phyloP scores from a whole-genome alignment of 2,329 filamentous ascomycete species.

The Periglandula ipomoeae region DNA sequence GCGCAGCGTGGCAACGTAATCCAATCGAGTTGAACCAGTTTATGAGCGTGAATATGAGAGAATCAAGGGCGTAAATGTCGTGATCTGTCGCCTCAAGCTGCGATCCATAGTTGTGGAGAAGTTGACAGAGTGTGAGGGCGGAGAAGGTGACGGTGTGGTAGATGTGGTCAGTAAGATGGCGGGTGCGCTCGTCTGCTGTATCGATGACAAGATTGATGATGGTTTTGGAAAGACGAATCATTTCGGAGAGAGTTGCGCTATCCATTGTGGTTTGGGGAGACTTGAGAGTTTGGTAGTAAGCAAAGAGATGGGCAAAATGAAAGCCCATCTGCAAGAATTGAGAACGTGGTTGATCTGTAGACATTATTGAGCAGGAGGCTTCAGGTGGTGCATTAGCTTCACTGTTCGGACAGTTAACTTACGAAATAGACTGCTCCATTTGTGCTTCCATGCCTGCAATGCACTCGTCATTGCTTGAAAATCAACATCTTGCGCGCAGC shows the following conservation, averaged over 20 bases:
- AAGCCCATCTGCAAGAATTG: constrained; percentile 22
- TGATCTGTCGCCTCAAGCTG: constrained; percentile 10
- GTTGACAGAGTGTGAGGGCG: constrained; percentile 15
- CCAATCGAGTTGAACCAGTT: constrained; percentile 18
- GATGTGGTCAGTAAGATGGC: constrained; percentile 20
- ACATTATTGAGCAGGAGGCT: neutral
- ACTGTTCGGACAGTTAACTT: too few species aligned
- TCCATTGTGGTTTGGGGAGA: constrained; percentile 10
- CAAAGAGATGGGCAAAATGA: constrained; percentile 18
- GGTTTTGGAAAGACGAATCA: constrained; percentile 13
- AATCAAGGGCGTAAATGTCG: constrained; percentile 11
- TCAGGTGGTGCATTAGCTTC: too few species aligned
- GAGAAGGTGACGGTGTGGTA: constrained; percentile 20
- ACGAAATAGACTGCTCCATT: constrained; percentile 16
- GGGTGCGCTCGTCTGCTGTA: constrained; percentile 18
- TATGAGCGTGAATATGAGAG: constrained; percentile 12
- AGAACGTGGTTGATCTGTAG: constrained; percentile 17
- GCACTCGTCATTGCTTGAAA: constrained; percentile 5
- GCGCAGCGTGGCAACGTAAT: constrained; percentile 15
- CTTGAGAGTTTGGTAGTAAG: constrained; percentile 15
- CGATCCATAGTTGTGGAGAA: constrained; percentile 15
- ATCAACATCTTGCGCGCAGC: constrained; percentile 7
- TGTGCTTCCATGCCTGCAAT: constrained; percentile 14
- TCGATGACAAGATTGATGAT: constrained; percentile 21
- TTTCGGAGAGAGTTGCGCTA: constrained; percentile 12